Conservation (phyloP, 768 basidiomycete genomes). For the Cystofilobasidium capitatum region DNA sequence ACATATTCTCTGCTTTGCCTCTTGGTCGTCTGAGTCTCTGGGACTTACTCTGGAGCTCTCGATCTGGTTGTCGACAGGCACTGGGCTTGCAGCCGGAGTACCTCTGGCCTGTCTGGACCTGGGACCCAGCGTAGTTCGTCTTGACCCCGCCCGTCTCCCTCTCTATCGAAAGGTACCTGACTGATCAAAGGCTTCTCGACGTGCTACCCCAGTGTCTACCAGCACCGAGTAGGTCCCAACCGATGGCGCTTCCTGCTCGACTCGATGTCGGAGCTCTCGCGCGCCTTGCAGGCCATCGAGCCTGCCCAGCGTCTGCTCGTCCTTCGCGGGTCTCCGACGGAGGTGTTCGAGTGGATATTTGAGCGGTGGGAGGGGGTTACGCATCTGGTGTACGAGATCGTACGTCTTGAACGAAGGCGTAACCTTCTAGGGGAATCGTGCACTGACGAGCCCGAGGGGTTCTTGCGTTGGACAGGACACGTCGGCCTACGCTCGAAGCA, state of each 20-base stretch:
- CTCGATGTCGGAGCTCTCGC: slow-evolving; percentile 35
- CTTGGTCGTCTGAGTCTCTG: background rate
- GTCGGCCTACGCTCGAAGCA: slow-evolving; percentile 33
- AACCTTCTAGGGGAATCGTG: background rate
- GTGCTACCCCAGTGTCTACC: slow-evolving; percentile 31
- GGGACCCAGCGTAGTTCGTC: slow-evolving; percentile 15
- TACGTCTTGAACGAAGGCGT: slow-evolving; percentile 9
- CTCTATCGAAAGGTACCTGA: slow-evolving; percentile 30
- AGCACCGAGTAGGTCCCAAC: slow-evolving; percentile 38
- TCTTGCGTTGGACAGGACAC: slow-evolving; percentile 27
- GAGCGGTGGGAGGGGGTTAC: slow-evolving; percentile 40
- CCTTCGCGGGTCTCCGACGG: slow-evolving; percentile 36
- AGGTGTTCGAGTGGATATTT: slow-evolving; percentile 36
- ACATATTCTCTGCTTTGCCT: slow-evolving; percentile 33
- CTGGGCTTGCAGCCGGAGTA: slow-evolving; percentile 12
- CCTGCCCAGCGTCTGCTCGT: slow-evolving; percentile 37
- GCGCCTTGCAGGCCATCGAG: slow-evolving; percentile 35
- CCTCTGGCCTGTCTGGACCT: slow-evolving; percentile 13
- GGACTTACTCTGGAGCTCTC: background rate
- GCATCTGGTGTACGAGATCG: slow-evolving; percentile 34
- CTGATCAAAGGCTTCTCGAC: too few relatives aligned
- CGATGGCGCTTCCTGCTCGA: slow-evolving; percentile 32
- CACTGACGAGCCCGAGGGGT: too few relatives aligned
- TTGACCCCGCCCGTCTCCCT: background rate
- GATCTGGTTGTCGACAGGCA: background rate